Base-by-base conservation (phyloP, 345 rosid species). In the Populus tremula region DNA sequence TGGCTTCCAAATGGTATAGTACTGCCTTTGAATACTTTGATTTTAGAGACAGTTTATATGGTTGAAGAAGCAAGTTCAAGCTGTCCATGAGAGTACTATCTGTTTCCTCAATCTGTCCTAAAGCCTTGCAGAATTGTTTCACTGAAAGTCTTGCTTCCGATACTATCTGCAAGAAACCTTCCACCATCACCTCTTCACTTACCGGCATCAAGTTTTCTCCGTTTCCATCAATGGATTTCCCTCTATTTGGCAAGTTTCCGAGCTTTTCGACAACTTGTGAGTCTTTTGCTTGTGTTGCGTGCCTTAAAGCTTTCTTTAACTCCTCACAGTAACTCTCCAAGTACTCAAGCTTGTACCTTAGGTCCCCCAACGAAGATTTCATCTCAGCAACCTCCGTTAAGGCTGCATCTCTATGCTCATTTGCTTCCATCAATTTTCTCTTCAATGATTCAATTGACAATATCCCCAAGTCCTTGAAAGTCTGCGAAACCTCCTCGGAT, bases 61-160 rank as follows among this genome's bases (percentile, higher is more conserved):
- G 91, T 79, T 83, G 91, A 63, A 95, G 91, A 45, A 95, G 87
- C 67, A 81, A 68, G 78, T 93, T 91, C 84, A 93, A 69, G 76
- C 84, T 89, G 64, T 90, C 86, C 78, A 85, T 83, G 23, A 88
- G 81, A 63, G 88, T 82, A 1, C 70, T 75, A 67, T 93, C 98
- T 18, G 89, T 80, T 78, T 91, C 98, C 3, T 91, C 94, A 2
- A 95, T 88, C 79, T 95, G 97, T 17, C 83, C 77, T 31, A 96
- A 86, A 38, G 90, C 87, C 81, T 92, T 93, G 88, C 94, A 92
- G 85, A 96, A 93, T n/a, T 93, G 98, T 49, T 92, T 96, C 74
- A 96, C 88, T 2, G 99, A 96, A 68, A 92, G 83, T 87, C 96
- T 91, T 71, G 99, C 89, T 87, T 96, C 99, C 0, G 98, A 91